Conservation (phyloP, 2,329 filamentous ascomycete species). For the Pseudohalonectria lignicola region DNA sequence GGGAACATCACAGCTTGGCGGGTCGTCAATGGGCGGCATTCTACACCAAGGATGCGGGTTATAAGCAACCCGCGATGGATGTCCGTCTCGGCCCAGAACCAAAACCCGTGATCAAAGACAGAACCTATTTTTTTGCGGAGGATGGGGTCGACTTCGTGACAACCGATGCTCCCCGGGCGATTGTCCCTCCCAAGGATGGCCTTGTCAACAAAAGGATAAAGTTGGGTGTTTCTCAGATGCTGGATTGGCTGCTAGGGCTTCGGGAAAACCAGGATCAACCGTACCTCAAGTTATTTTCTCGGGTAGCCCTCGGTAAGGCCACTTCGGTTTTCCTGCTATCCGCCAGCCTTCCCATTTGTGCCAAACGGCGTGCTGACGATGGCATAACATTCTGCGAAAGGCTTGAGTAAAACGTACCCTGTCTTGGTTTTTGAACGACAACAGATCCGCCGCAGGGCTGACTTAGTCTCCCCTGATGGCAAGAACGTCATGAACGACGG, state of each 20-base stretch:
- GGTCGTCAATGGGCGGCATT: conserved; percentile 38
- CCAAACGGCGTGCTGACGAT: background rate
- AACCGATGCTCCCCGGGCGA: background rate
- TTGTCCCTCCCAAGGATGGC: conserved; percentile 13
- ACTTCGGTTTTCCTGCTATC: conserved; percentile 10
- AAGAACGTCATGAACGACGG: conserved; percentile 58
- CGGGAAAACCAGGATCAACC: conserved; percentile 31
- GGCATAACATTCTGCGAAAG: conserved; percentile 16
- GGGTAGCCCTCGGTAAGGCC: conserved; percentile 39
- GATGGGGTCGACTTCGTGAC: conserved; percentile 31
- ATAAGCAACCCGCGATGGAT: conserved; percentile 25
- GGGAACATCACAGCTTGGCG: conserved; percentile 27
- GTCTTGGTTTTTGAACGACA: conserved; percentile 30
- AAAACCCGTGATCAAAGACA: conserved; percentile 23
- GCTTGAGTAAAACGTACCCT: conserved; percentile 38
- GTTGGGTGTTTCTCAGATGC: conserved; percentile 26
- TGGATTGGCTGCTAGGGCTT: conserved; percentile 41
- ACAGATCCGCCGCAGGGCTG: conserved; percentile 29
- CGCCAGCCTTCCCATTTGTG: no score
- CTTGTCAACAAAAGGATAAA: conserved; percentile 15
- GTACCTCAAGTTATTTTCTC: conserved; percentile 45
- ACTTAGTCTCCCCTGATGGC: conserved; percentile 25
- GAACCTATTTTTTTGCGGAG: conserved; percentile 44
- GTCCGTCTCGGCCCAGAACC: conserved; percentile 16
- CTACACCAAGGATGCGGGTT: conserved; percentile 24